Evolutionary conservation across 805 yeast genomes (phyloP), one percentile per base, ranked within the genome.

Genomic region (Millerozyma miso): DNA sequence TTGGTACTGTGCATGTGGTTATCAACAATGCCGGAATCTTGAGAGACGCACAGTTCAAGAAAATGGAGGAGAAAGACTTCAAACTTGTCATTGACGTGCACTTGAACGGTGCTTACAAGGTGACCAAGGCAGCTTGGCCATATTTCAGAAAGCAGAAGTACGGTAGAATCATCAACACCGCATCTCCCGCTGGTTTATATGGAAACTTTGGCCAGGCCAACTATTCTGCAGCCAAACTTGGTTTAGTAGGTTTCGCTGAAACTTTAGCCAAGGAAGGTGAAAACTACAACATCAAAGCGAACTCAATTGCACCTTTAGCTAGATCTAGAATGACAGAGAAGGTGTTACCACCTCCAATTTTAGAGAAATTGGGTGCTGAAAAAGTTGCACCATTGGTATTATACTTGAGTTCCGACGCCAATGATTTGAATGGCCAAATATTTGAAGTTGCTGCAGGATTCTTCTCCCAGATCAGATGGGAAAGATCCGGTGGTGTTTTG

Each of bases 171-270:
- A 67, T 91, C 55, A 90, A 88, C 76, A 90, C 97, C n/a, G 81
- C 96, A 19, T 89, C 97, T 3, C 97, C 98, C 3, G 98, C 98
- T 31, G 99, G 99, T 17, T 74, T 91, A 51, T 91, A 85, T 62
- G 99, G 99, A 48, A 89, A 89, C 69, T 91, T 90, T 67, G 99
- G 99, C 39, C 99, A 91, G 69, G 80, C 96, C 33, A 91, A 91
- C 69, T 91, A 91, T 68, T 82, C 97, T 1, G 90, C 96, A 20
- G 97, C 97, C 17, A 91, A 91, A 65, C 71, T 86, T 48, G 98
- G 87, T 14, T 71, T 89, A 41, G 86, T 91, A 43, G 98, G 97
- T 8, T 80, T 91, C 54, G 85, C 95, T 37, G 97, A 91, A 66
- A 89, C 97, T 6, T 77, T 90, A 58, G 96, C 97, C 19, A 90